Base-by-base conservation (phyloP, 148 eudicot genomes). In the Mesembryanthemum crystallinum region DNA sequence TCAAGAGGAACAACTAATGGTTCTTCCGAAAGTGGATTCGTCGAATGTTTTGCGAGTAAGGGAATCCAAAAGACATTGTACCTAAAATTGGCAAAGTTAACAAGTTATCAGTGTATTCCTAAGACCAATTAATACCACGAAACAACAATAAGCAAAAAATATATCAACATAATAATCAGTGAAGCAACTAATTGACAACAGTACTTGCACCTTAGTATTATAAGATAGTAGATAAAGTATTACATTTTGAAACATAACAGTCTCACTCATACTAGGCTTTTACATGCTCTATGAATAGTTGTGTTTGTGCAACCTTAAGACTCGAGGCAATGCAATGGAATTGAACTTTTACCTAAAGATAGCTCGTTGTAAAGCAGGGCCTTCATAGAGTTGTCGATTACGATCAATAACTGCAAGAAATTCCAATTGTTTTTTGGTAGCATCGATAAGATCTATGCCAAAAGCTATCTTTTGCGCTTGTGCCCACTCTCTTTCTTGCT, bases 1-100 rank as follows among this genome's bases (percentile, higher is more conserved):
- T 95, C 98, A 78, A 95, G 88, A 63, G 98, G 98, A 65, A 89
- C 92, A 80, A 95, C 97, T 79, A 95, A 80, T 18, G 94, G 90
- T 51, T 85, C 92, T 76, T 90, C 81, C 8, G 71, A 78, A 39
- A 84, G 69, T 9, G 81, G 85, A 29, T 79, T 75, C 71, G 88
- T 84, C 3, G 81, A 63, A 85, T 89, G 89, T 86, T 86, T 89
- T 57, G 94, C 94, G 42, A 95, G 90, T 91, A 95, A 76, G 25
- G 98, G 98, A 73, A 95, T 94, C 98, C 98, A 95, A 77, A 27
- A 80, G 5, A 72, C 76, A 11, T 45, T 45, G 14, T 45, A 45
- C 14, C 49, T 45, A 11, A 45, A 1, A 45, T 45, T 45, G 13
- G 14, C 49, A 35, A 45, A 8, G 49, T 45, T 12, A 45, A 12